phyloP scores from a whole-genome alignment of 2,329 filamentous ascomycete species.

The Grosmannia serpens region DNA sequence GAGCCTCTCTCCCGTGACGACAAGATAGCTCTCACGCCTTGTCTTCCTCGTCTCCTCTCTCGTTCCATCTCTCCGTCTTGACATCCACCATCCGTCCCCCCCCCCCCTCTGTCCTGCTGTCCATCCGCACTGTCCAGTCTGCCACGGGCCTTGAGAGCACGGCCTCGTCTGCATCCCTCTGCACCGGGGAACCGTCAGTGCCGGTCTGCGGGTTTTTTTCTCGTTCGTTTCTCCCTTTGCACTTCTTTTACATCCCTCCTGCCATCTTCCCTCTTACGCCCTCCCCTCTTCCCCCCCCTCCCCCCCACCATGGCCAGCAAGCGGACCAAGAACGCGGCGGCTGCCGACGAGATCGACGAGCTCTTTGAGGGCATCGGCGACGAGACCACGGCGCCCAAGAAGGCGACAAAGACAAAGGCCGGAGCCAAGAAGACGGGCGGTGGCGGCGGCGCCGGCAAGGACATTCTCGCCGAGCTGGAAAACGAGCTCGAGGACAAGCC shows the following conservation, averaged over 20 bases:
- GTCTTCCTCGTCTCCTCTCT: no score
- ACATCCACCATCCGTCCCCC: no score
- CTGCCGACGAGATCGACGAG: conserved; percentile 53
- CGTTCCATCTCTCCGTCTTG: no score
- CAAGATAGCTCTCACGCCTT: not conserved
- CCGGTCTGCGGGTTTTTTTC: not conserved
- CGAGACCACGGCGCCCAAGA: conserved; percentile 39
- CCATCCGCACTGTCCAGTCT: no score
- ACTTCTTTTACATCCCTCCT: not conserved
- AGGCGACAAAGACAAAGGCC: conserved; percentile 29
- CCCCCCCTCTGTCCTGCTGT: no score
- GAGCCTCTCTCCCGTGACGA: not conserved
- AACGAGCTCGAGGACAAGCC: conserved; percentile 61
- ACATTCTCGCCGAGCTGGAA: conserved; percentile 81
- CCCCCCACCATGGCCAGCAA: conserved; percentile 45
- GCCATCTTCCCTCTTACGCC: not conserved
- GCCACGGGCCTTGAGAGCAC: no score
- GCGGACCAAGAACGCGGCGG: conserved; percentile 36
- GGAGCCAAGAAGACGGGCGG: conserved; percentile 29
- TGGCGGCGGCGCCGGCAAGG: conserved; percentile 41
- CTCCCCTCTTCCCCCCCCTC: not conserved
- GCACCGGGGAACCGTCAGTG: no score
- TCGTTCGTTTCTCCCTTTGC: not conserved
- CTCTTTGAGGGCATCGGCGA: conserved; percentile 53
- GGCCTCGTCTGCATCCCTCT: no score